Base-by-base conservation (phyloP, 2,329 filamentous ascomycete species). In the Dothistroma pini region DNA sequence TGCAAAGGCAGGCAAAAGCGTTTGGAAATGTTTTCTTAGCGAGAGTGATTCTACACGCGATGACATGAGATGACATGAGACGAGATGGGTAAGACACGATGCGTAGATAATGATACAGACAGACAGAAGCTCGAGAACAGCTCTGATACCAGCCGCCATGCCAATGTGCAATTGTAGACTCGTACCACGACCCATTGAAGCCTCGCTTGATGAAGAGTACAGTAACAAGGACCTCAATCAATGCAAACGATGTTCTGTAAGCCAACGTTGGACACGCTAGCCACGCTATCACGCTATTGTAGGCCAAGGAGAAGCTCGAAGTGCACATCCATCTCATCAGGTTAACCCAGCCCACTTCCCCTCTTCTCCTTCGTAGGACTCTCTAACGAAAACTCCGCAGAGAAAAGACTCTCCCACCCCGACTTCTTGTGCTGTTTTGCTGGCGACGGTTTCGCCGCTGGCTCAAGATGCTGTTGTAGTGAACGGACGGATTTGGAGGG, bases 381-480 rank as follows among this genome's bases (percentile, higher is more conserved):
- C 59, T 72, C 69, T 12, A 72, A 50, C 49, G 66, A 64, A 50
- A 71, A 72, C 48, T 72, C 72, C 25, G 70, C 71, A 25, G 66
- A 67, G 68, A 69, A 74, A 10, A 74, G 44, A 61, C 63, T 69
- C 64, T 73, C 71, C 71, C 72, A 73, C 0, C 60, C 67, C 21
- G 59, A 54, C 56, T 65, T 67, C 53, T 49, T 58, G 32, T 59
- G 44, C 29, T 59, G 64, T 50, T 61, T 66, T 9, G 41, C 59
- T 48, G 66, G 66, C 14, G 35, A 21, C n/a, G 16, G 58, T 10
- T 62, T 62, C 16, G 66, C 41, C 8, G 48, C 51, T 16, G 60
- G 58, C 22, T 71, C 67, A 19, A 71, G 54, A 60, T 74, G 71
- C 38, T 65, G 63, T 56, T 72, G 71, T 48, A 73, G 60, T 21